Evolutionary conservation across 495 filamentous ascomycete genomes (phyloP).

Genomic region (Saxophila tyrrhenica): DNA sequence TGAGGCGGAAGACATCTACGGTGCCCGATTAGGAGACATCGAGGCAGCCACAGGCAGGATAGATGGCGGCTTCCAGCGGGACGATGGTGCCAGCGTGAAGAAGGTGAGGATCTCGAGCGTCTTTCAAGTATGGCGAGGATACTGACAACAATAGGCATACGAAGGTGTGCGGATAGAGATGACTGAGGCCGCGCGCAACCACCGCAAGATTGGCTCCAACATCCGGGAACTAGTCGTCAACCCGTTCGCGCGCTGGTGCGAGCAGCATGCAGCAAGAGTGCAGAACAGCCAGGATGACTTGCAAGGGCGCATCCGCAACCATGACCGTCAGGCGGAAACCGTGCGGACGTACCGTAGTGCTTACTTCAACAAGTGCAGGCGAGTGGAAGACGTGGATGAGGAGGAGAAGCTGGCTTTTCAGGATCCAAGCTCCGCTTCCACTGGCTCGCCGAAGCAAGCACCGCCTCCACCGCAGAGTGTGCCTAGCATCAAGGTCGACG

Average conservation of each 20-base stretch:
- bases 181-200: constrained; percentile 78
- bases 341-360: constrained; percentile 86
- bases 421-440: constrained; percentile 47
- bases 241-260: constrained; percentile 90
- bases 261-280: constrained; percentile 80
- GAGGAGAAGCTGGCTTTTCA: constrained; percentile 98
- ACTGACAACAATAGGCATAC: constrained; percentile 55
- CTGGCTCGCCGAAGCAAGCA: constrained; percentile 30
- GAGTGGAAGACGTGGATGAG: constrained; percentile 92
- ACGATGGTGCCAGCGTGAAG: constrained; percentile 90
- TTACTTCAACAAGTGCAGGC: constrained; percentile 97
- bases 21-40: constrained; percentile 69
- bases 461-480: constrained; percentile 33
- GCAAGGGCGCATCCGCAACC: constrained; percentile 74
- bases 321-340: constrained; percentile 80
- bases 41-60: constrained; percentile 70
- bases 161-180: constrained; percentile 92
- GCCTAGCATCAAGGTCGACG: constrained; percentile 40
- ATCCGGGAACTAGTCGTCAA: constrained; percentile 91
- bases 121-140: neutral
- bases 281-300: constrained; percentile 91
- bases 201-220: constrained; percentile 89
- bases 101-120: constrained; percentile 50
- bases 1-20: constrained; percentile 88
- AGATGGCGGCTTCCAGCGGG: constrained; percentile 73